These are phyloP conservation scores for Elsinoe fawcettii DNA, from an alignment of 2,329 filamentous ascomycete genomes.

Conservation along the genomic window DNA sequence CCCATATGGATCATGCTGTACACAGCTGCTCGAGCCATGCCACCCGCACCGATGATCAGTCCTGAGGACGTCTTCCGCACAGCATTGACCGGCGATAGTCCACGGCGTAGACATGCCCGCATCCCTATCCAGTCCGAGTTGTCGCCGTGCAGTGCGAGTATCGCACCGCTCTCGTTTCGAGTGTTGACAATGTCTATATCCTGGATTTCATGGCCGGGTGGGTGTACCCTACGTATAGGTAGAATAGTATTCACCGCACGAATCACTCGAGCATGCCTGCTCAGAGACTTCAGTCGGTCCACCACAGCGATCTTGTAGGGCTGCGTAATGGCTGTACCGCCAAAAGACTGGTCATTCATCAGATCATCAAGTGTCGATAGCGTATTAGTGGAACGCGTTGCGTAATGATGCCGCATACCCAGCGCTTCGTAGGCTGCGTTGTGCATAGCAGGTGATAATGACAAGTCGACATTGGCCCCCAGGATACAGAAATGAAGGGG, in stretches of 20 bases:
- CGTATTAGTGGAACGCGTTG: conserved; percentile 54
- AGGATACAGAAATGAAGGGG: conserved; percentile 66
- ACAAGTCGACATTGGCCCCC: conserved; percentile 64
- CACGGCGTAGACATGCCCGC: conserved; percentile 61
- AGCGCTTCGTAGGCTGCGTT: conserved; percentile 59
- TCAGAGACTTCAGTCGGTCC: conserved; percentile 56
- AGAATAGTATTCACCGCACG: conserved; percentile 71
- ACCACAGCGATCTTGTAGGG: conserved; percentile 69
- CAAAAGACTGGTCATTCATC: conserved; percentile 59
- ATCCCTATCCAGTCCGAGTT: conserved; percentile 81
- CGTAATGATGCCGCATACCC: conserved; percentile 62
- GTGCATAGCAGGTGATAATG: conserved; percentile 70
- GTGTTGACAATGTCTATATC: conserved; percentile 47
- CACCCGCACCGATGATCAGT: conserved; percentile 53
- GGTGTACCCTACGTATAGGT: conserved; percentile 53
- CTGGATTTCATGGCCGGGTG: conserved; percentile 29
- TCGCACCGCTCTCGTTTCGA: conserved; percentile 56
- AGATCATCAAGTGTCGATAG: conserved; percentile 57
- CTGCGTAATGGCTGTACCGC: conserved; percentile 62
- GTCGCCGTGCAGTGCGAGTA: conserved; percentile 65
- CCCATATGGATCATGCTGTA: conserved; percentile 73
- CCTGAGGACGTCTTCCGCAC: conserved; percentile 46
- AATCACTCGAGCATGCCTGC: conserved; percentile 64
- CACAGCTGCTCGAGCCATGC: conserved; percentile 70
- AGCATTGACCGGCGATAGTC: conserved; percentile 61